These are phyloP conservation scores for Aspergillus heteromorphus DNA, from an alignment of 495 filamentous ascomycete genomes.

Conservation along the genomic window DNA sequence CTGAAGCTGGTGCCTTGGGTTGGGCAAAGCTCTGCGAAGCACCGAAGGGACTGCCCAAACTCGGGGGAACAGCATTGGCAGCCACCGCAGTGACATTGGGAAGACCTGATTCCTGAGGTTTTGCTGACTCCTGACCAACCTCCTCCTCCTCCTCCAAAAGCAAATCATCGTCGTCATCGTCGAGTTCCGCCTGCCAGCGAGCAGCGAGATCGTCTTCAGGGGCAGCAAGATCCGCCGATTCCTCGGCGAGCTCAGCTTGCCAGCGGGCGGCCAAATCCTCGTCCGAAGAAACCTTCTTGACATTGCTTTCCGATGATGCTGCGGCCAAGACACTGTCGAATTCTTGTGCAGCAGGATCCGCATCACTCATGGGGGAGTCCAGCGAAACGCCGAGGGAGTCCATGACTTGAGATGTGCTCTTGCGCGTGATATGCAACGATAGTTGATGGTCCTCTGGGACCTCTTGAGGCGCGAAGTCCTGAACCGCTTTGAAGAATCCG, in stretches of 20 bases:
- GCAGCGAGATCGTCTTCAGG: conserved; percentile 63
- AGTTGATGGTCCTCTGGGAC: conserved; percentile 6
- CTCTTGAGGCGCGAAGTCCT: conserved; percentile 7
- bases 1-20: conserved; percentile 14
- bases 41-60: conserved; percentile 30
- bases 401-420: conserved; percentile 41
- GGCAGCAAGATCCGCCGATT: conserved; percentile 19
- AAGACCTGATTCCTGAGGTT: conserved; percentile 11
- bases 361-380: conserved; percentile 28
- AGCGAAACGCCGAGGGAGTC: conserved; percentile 24
- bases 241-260: conserved; percentile 21
- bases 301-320: conserved; percentile 17
- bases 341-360: conserved; percentile 27
- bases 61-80: conserved; percentile 3
- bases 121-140: conserved; percentile 24
- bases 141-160: conserved; percentile 66
- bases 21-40: conserved; percentile 21
- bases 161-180: conserved; percentile 73
- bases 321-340: conserved; percentile 25
- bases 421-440: conserved; percentile 31
- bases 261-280: conserved; percentile 23
- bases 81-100: conserved; percentile 13
- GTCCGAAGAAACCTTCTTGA: conserved; percentile 10
- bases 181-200: conserved; percentile 78
- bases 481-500: conserved; percentile 33